phyloP scores from a whole-genome alignment of 2,329 filamentous ascomycete genomes.

The Aurifilum marmelostoma region DNA sequence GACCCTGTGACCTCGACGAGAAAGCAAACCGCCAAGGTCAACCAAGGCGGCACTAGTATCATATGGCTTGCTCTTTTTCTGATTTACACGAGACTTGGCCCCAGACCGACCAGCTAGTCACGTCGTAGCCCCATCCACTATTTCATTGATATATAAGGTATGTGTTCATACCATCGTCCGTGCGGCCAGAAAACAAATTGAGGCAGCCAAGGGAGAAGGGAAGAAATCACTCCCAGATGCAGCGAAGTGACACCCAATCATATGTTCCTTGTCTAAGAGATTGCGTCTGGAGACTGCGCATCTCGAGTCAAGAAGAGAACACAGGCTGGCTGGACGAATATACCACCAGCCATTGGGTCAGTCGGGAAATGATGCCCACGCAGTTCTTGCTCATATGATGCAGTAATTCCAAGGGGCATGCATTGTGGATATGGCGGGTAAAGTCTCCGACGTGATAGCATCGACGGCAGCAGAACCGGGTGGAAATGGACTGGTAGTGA shows the following conservation, averaged over 20 bases:
- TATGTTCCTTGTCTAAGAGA: background rate
- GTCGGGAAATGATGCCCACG: slow-evolving; percentile 1
- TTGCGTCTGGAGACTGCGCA: background rate
- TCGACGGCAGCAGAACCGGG: background rate
- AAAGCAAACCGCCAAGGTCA: background rate
- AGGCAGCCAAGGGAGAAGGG: background rate
- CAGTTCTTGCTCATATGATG: background rate
- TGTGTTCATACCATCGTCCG: background rate
- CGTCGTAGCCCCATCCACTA: background rate
- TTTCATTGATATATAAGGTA: no score
- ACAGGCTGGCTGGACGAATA: background rate
- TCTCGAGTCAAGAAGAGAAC: background rate
- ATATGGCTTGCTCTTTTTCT: slow-evolving; percentile 12
- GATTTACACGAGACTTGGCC: slow-evolving; percentile 5
- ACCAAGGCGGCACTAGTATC: slow-evolving; percentile 17
- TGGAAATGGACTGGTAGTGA: no score
- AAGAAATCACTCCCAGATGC: background rate
- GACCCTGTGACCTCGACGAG: background rate
- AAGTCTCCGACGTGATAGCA: slow-evolving; percentile 5
- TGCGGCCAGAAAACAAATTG: background rate
- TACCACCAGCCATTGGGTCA: background rate
- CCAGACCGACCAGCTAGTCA: slow-evolving; percentile 3
- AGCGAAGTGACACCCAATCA: background rate
- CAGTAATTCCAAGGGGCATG: background rate
- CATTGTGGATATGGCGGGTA: slow-evolving; percentile 6